phyloP scores from a whole-genome alignment of 768 basidiomycete species.

The Leccinum incarnatum region DNA sequence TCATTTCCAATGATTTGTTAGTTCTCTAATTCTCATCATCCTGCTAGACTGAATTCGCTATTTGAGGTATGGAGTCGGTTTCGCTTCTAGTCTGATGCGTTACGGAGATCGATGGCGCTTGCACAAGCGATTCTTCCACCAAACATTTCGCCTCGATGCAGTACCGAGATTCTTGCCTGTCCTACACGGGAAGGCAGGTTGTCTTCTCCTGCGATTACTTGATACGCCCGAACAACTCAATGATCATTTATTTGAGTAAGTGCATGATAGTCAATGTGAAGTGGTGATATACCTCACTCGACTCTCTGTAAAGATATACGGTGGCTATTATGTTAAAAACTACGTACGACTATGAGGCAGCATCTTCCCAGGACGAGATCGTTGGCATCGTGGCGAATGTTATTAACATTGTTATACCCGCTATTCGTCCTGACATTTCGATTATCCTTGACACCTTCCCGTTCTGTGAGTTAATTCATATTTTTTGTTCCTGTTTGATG shows the following conservation, averaged over 20 bases:
- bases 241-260: background rate
- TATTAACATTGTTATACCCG: background rate
- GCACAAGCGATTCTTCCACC: background rate
- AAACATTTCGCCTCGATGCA: background rate
- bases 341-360: background rate
- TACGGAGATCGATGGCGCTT: background rate
- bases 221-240: background rate
- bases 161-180: background rate
- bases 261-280: no score
- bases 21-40: background rate
- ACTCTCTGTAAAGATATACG: background rate
- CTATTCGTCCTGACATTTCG: background rate
- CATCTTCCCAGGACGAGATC: background rate
- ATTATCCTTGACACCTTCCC: background rate
- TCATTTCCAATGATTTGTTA: background rate
- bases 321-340: background rate
- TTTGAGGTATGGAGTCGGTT: background rate
- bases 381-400: background rate
- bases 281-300: background rate
- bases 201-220: background rate
- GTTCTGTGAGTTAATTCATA: background rate
- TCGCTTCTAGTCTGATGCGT: background rate
- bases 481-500: background rate
- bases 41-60: background rate
- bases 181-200: background rate